Percentiles rank a stretch among this genome's conserved stretches.
phyloP scores from a whole-genome alignment of 192 early-diverging fungal genomes.

The Pilaira anomala region DNA sequence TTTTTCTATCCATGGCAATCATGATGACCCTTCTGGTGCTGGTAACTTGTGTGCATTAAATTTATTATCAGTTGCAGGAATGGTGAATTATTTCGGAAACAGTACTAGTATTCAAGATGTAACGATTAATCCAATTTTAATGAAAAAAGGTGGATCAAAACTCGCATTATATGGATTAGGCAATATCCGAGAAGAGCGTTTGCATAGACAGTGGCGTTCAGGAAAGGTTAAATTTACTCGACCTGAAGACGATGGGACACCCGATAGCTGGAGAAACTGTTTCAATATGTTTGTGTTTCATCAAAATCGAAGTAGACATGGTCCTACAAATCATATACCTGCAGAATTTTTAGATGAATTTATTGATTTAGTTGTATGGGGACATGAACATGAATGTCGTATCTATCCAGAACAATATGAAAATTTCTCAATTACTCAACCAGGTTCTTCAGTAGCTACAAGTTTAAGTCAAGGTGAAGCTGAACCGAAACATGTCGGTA shows the following conservation, averaged over 20 bases:
- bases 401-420: constrained; percentile 73
- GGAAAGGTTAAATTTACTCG: constrained; percentile 71
- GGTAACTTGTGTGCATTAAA: constrained; percentile 84
- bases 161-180: constrained; percentile 89
- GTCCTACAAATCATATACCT: constrained; percentile 82
- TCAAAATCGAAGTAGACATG: constrained; percentile 86
- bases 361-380: constrained; percentile 88
- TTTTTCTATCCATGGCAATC: constrained; percentile 97
- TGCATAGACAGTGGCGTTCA: constrained; percentile 72
- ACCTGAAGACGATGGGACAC: constrained; percentile 52
- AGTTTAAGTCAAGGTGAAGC: constrained; percentile 84
- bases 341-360: constrained; percentile 80
- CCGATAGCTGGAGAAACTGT: constrained; percentile 59
- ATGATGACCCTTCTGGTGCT: constrained; percentile 90
- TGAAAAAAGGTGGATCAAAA: constrained; percentile 73
- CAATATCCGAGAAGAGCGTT: constrained; percentile 87
- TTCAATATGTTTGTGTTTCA: constrained; percentile 91
- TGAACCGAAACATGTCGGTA: constrained; percentile 55
- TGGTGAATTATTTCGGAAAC: constrained; percentile 94
- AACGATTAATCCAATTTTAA: constrained; percentile 71
- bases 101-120: constrained; percentile 71
- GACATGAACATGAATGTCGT: constrained; percentile 94
- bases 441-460: constrained; percentile 91
- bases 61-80: constrained; percentile 68
- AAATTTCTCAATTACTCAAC: constrained; percentile 82